Conservation (phyloP, 208 protist species). For the Acanthamoeba lenticulata region DNA sequence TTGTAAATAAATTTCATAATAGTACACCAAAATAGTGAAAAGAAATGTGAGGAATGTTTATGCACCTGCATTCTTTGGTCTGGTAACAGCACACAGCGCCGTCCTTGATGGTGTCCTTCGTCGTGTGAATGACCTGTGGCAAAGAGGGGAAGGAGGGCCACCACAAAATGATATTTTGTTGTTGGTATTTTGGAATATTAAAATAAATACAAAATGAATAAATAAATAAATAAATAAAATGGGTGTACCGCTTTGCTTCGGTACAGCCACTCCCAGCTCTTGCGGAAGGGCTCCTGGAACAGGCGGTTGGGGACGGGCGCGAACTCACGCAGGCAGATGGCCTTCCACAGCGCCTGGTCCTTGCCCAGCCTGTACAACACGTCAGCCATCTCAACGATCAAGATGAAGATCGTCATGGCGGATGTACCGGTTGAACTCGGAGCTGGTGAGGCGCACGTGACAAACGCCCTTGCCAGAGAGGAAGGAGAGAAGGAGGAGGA, state of each 20-base stretch:
- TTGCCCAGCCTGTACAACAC: not conserved
- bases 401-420: not conserved
- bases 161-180: not conserved
- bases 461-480: slow-evolving; percentile 23
- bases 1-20: no score
- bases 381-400: not conserved
- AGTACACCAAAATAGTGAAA: no score
- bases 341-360: not conserved
- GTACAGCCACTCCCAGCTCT: slow-evolving; percentile 49
- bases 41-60: no score
- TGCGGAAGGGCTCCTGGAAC: not conserved
- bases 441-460: not conserved
- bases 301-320: slow-evolving; percentile 20
- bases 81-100: slow-evolving; percentile 4
- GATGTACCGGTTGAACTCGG: slow-evolving; percentile 17
- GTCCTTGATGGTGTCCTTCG: slow-evolving; percentile 37
- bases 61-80: not conserved
- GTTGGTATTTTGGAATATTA: no score
- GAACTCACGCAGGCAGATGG: slow-evolving; percentile 48
- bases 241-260: slow-evolving; percentile 13
- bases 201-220: not conserved
- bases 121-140: not conserved
- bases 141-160: not conserved
- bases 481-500: slow-evolving; percentile 12
- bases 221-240: not conserved